Evolutionary conservation across 1,139 yeast species (phyloP).

Genomic region (Yarrowia galli): DNA sequence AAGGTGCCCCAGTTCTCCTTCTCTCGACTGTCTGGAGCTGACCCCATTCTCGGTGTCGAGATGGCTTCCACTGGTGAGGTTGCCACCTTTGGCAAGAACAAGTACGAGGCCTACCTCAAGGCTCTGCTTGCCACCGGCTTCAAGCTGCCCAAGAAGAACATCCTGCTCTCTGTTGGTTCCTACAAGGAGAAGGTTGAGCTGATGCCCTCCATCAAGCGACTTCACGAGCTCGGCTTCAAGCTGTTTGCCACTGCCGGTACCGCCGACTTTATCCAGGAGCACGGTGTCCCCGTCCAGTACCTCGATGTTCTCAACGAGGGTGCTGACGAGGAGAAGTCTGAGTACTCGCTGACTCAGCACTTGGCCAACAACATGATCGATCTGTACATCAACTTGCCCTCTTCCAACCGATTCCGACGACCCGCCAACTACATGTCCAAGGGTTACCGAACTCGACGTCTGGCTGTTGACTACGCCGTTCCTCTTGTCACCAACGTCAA

Average conservation of each 20-base stretch:
- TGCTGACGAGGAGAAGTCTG: conserved; percentile 74
- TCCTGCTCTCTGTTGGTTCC: conserved; percentile 94
- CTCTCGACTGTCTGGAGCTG: conserved; percentile 98
- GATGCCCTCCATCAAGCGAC: conserved; percentile 82
- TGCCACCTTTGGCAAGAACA: conserved; percentile 95
- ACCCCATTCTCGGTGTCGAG: conserved; percentile 97
- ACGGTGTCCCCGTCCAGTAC: conserved; percentile 91
- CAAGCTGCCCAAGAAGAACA: conserved; percentile 93
- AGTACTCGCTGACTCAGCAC: conserved; percentile 94
- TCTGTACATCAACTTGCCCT: conserved; percentile 94
- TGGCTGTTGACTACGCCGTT: conserved; percentile 99
- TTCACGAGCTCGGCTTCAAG: conserved; percentile 84
- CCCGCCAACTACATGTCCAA: conserved; percentile 97
- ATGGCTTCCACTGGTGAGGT: conserved; percentile 99
- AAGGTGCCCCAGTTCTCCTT: conserved; percentile 98
- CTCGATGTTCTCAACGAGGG: conserved; percentile 76
- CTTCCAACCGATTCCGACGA: conserved; percentile 96
- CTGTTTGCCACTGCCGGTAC: conserved; percentile 99
- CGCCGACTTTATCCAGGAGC: conserved; percentile 96
- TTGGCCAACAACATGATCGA: conserved; percentile 96
- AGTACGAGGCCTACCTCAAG: conserved; percentile 96
- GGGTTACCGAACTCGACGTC: conserved; percentile 98
- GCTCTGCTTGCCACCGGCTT: conserved; percentile 95
- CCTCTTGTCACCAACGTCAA: conserved; percentile 98
- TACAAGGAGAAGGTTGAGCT: conserved; percentile 94